Evolutionary conservation across 2,329 filamentous ascomycete species (phyloP).

Genomic region (Meredithiella fracta): DNA sequence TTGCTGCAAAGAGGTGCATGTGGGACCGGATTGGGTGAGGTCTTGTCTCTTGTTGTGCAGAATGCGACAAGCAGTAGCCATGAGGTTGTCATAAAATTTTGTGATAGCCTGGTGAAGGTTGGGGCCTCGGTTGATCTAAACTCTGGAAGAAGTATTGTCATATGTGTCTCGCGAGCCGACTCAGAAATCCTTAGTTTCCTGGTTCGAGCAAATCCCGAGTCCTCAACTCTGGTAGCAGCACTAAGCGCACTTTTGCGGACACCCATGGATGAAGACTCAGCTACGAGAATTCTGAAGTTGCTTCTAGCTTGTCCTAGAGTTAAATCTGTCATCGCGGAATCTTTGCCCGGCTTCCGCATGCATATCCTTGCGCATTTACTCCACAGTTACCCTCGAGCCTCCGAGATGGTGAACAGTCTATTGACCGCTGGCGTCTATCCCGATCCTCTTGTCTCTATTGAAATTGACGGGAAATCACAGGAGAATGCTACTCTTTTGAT

Average conservation of each 20-base stretch:
- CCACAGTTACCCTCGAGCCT: constrained; percentile 37
- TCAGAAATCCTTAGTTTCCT: constrained; percentile 16
- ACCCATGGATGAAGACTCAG: too few relatives aligned
- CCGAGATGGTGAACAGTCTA: constrained; percentile 33
- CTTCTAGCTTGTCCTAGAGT: too few relatives aligned
- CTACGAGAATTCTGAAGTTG: too few relatives aligned
- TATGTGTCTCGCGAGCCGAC: too few relatives aligned
- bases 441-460: constrained; percentile 29
- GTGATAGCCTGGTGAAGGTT: background rate
- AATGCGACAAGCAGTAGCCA: background rate
- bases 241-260: background rate
- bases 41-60: constrained; percentile 2
- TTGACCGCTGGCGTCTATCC: constrained; percentile 43
- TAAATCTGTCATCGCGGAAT: too few relatives aligned
- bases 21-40: background rate
- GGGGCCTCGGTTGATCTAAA: background rate
- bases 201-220: background rate
- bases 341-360: background rate
- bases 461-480: constrained; percentile 30
- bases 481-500: constrained; percentile 41
- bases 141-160: too few relatives aligned
- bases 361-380: constrained; percentile 38
- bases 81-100: background rate
- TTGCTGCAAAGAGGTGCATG: constrained; percentile 32
- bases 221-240: background rate